These are phyloP conservation scores for Incumbomyces delicatus DNA, from an alignment of 2,329 filamentous ascomycete genomes.

Conservation along the genomic window DNA sequence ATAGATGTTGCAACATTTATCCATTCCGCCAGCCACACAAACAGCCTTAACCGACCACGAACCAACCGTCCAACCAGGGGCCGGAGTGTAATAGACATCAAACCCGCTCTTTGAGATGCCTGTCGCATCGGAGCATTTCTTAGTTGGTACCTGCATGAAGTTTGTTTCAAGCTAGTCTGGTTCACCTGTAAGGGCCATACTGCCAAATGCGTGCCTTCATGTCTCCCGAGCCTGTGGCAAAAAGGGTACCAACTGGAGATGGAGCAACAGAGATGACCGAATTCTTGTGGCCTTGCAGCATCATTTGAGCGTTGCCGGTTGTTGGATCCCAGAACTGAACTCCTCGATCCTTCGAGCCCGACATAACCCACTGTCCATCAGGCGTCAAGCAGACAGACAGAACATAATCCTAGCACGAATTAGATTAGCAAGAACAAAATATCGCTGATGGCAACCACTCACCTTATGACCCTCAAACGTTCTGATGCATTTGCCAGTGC, in stretches of 20 bases:
- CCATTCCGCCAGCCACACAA: no score
- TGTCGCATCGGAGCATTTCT: no score
- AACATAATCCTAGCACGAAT: conserved; percentile 67
- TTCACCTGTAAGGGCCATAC: conserved; percentile 35
- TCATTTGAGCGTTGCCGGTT: conserved; percentile 88
- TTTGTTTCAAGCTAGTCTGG: not conserved
- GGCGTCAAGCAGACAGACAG: conserved; percentile 91
- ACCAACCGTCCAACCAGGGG: no score
- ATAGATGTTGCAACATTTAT: no score
- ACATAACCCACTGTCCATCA: conserved; percentile 91
- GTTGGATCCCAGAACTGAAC: conserved; percentile 98
- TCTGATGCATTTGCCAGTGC: conserved; percentile 86
- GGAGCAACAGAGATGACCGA: conserved; percentile 96
- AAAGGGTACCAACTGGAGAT: conserved; percentile 76
- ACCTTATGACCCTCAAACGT: conserved; percentile 96
- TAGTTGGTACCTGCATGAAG: not conserved
- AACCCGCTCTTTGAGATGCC: no score
- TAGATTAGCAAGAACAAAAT: conserved; percentile 13
- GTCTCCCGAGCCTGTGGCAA: conserved; percentile 93
- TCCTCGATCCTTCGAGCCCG: conserved; percentile 90
- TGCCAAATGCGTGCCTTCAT: conserved; percentile 98
- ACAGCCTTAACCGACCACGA: no score
- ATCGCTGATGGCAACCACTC: conserved; percentile 27
- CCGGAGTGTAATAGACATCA: no score
- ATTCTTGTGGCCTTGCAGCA: conserved; percentile 98